These are phyloP conservation scores for Eucalyptus sp. DNA, from an alignment of 345 rosid species.

Conservation along the genomic window DNA sequence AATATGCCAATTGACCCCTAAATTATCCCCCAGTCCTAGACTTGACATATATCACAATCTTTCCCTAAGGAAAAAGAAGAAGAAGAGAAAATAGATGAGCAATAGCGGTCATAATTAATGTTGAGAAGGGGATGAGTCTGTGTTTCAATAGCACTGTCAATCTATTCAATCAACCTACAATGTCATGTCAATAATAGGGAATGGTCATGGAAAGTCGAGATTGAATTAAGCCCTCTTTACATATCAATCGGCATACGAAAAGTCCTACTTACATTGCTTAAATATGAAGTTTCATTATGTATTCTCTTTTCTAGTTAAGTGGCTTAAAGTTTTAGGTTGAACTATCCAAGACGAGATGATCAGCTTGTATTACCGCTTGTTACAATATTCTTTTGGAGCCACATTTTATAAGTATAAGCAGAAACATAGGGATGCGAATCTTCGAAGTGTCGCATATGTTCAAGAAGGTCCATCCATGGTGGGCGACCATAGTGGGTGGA, in stretches of 20 bases:
- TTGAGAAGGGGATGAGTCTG: background rate
- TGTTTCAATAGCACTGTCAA: background rate
- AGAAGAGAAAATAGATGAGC: background rate
- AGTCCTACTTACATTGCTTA: background rate
- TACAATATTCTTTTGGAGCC: background rate
- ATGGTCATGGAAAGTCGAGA: background rate
- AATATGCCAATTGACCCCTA: background rate
- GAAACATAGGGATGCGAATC: background rate
- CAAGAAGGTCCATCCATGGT: background rate
- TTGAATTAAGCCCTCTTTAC: background rate
- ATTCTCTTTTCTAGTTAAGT: background rate
- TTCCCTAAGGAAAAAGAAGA: background rate
- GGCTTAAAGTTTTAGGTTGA: background rate
- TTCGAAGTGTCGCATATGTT: background rate
- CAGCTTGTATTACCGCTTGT: background rate
- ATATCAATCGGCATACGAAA: accelerated
- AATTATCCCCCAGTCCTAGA: background rate
- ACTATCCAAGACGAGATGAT: background rate
- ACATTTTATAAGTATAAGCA: background rate
- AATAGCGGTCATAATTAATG: background rate
- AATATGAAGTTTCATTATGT: background rate
- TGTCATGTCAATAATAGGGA: background rate
- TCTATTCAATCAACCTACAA: background rate
- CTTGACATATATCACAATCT: background rate
- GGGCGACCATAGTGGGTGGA: background rate